Base-by-base conservation (phyloP, 1,284 basidiomycete species). In the Rhizopogon parksii region DNA sequence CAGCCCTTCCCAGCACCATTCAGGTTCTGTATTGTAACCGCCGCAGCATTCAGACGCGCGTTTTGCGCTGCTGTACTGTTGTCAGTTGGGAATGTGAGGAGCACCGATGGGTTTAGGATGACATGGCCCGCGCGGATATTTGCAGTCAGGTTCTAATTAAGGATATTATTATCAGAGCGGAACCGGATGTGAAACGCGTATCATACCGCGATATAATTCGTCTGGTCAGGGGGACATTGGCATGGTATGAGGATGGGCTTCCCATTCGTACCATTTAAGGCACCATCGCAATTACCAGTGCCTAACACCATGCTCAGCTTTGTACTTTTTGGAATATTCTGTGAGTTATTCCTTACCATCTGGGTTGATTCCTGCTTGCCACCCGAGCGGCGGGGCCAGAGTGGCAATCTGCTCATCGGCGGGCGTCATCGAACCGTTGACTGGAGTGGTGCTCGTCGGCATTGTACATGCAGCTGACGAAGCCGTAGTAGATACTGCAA, bases 101-200 rank as follows among this genome's bases (percentile, higher is more conserved):
- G 47, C 19, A 83, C 69, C 2, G 66, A 60, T 0, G 82, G 77
- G 64, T 86, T 85, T 65, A 82, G 79, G 50, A 82, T 66, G 12
- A 72, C 80, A 53, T 72, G 69, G 17, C 82, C 82, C n/a, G 77
- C 81, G 39, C 69, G 73, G 49, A 83, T 79, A 61, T 85, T 82
- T 36, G 71, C 71, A 58, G 73, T 79, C 56, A 85, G 62, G 19
- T 74, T 68, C 77, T 73, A 38, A 6, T 24, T 4, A 58, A 58
- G 24, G 11, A 37, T 17, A 17, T 11, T 6, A 43, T 17, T 24
- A 21, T 3, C 4, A 1, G 25, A 34, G 40, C 15, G 36, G 9
- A 17, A 6, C 4, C 15, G n/a, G 8, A 4, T 24, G 32, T 12
- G 5, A n/a, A 6, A 9, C 15, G 19, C 46, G 36, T 3, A 21